Percentiles rank a stretch among this genome's conserved stretches.
Evolutionary conservation across 23 red algal genomes (phyloP).

Genomic region (Gracilaria vermiculophylla): DNA sequence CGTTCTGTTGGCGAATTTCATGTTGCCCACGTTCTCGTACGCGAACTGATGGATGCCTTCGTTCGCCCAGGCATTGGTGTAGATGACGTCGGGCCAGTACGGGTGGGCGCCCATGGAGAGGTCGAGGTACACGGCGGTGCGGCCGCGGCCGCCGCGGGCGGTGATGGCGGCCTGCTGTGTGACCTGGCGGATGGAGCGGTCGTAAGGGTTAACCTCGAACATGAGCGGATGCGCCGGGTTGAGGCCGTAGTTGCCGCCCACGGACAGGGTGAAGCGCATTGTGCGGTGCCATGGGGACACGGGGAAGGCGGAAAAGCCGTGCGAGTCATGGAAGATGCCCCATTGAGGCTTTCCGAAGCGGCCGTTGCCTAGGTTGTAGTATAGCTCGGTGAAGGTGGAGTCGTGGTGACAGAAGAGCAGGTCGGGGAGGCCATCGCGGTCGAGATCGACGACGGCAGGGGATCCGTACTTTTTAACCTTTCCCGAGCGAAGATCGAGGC

Average conservation of each 20-base stretch:
- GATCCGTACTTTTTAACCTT: conserved; percentile 23
- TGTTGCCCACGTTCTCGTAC: conserved; percentile 19
- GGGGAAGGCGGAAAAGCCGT: conserved; percentile 8
- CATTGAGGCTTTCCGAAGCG: background rate
- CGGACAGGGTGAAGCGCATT: conserved; percentile 19
- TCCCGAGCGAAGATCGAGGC: background rate
- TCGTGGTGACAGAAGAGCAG: conserved; percentile 37
- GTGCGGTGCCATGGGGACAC: conserved; percentile 10
- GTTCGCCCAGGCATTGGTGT: conserved; percentile 5
- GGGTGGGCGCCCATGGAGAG: conserved; percentile 2
- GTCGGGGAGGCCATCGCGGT: conserved; percentile 9
- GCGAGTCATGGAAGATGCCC: conserved; percentile 5
- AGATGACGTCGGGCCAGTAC: conserved; percentile 26
- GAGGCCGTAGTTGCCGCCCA: background rate
- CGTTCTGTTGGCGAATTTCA: background rate
- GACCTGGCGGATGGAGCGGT: conserved; percentile 17
- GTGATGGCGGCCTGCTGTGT: background rate
- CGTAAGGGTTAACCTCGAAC: conserved; percentile 2
- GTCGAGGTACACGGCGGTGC: conserved; percentile 20
- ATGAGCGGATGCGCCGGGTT: conserved; percentile 20
- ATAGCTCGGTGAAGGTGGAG: conserved; percentile 15
- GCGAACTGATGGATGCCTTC: conserved; percentile 32
- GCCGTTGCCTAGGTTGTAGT: conserved; percentile 25
- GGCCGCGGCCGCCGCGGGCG: background rate
- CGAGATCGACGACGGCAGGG: background rate